A percentile compares a stretch with the other conserved stretches of the same genome.
phyloP scores from a whole-genome alignment of 73 alveolate genomes.

The Loxodes magnus region DNA sequence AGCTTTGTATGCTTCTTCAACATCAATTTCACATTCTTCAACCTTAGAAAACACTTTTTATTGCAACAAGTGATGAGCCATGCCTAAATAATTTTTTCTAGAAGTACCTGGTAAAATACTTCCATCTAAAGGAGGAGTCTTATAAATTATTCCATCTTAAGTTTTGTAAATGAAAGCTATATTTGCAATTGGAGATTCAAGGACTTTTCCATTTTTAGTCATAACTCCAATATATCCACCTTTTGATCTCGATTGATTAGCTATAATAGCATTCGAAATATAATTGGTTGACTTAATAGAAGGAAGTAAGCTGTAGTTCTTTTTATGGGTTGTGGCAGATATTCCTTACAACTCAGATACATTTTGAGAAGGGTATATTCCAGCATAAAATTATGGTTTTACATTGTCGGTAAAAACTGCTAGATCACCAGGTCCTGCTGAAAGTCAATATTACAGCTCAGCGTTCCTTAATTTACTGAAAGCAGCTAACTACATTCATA shows the following conservation, averaged over 20 bases:
- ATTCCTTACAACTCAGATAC: not conserved
- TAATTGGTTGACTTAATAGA: not conserved
- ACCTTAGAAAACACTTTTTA: too few species aligned
- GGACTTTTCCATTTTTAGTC: too few species aligned
- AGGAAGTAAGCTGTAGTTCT: too few species aligned
- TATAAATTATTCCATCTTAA: too few species aligned
- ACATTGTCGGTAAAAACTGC: not conserved
- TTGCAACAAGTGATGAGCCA: too few species aligned
- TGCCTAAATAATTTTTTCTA: too few species aligned
- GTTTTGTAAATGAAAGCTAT: too few species aligned
- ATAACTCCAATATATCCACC: conserved; percentile 8
- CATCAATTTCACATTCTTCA: too few species aligned
- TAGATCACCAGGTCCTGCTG: conserved; percentile 13
- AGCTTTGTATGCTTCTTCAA: too few species aligned
- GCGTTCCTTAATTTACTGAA: not conserved
- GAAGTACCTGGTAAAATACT: too few species aligned
- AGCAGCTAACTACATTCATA: not conserved
- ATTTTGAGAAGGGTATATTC: not conserved
- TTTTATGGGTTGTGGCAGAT: not conserved
- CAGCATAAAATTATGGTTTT: not conserved
- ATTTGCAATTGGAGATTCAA: too few species aligned
- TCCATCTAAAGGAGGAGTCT: too few species aligned
- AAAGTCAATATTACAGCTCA: not conserved
- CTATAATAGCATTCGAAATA: not conserved
- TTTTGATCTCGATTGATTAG: not conserved